These are phyloP conservation scores for Naganishia onofrii DNA, from an alignment of 768 basidiomycete genomes.

Conservation along the genomic window DNA sequence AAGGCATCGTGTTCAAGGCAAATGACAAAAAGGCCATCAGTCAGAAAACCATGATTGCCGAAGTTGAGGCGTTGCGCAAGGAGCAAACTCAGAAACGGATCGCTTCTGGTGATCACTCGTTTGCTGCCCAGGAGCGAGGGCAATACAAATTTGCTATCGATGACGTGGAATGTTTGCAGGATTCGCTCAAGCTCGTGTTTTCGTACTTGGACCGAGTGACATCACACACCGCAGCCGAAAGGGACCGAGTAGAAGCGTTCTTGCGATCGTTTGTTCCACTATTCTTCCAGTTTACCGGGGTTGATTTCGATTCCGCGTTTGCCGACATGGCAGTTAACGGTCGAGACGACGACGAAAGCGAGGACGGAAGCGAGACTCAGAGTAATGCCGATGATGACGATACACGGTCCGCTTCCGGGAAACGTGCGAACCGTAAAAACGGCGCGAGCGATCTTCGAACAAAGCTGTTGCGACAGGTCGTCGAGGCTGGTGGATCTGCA, in stretches of 20 bases:
- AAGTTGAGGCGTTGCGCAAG: conserved; percentile 48
- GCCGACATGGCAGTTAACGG: conserved; percentile 57
- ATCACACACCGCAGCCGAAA: conserved; percentile 68
- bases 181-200: conserved; percentile 83
- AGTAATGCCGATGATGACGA: conserved; percentile 51
- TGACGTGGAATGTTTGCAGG: conserved; percentile 77
- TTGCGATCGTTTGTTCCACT: conserved; percentile 78
- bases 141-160: conserved; percentile 79
- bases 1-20: conserved; percentile 87
- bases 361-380: conserved; percentile 36
- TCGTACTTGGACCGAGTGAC: conserved; percentile 86
- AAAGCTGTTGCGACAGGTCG: conserved; percentile 72
- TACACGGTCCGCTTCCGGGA: conserved; percentile 27
- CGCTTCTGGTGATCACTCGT: conserved; percentile 45
- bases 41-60: conserved; percentile 49
- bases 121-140: conserved; percentile 58
- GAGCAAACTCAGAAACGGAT: conserved; percentile 52
- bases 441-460: conserved; percentile 68
- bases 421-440: conserved; percentile 45
- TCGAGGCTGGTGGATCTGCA: conserved; percentile 55
- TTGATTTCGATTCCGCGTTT: conserved; percentile 55
- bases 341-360: conserved; percentile 58
- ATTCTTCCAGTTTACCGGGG: conserved; percentile 61
- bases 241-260: conserved; percentile 78
- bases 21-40: conserved; percentile 72